phyloP scores from a whole-genome alignment of 805 yeast genomes.

The Phaffomyces thermotolerans region DNA sequence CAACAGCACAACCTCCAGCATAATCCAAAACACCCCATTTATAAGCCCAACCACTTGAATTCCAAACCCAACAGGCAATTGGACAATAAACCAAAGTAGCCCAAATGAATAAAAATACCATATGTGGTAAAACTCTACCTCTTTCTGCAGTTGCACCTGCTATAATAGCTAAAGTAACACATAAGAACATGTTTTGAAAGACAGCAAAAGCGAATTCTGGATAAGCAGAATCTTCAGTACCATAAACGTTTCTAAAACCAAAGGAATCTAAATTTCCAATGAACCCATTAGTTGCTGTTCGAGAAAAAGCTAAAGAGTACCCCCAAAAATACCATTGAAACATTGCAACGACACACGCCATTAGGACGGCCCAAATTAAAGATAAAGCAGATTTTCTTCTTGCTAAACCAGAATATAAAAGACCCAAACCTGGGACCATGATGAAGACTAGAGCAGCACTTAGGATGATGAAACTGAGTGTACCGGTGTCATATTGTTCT shows the following conservation, averaged over 20 bases:
- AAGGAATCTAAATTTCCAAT: constrained; percentile 82
- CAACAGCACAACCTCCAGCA: constrained; percentile 98
- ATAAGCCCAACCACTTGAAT: constrained; percentile 86
- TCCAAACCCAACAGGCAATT: constrained; percentile 95
- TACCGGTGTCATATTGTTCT: constrained; percentile 38
- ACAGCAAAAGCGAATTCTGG: constrained; percentile 83
- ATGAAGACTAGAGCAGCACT: constrained; percentile 71
- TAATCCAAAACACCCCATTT: constrained; percentile 90
- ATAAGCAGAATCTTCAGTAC: constrained; percentile 39
- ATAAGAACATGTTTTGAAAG: constrained; percentile 85
- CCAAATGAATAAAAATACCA: constrained; percentile 81
- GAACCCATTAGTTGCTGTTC: constrained; percentile 72
- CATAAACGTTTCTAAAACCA: constrained; percentile 69
- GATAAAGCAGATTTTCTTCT: constrained; percentile 85
- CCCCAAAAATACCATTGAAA: constrained; percentile 99
- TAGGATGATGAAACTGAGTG: constrained; percentile 44
- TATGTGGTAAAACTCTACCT: constrained; percentile 79
- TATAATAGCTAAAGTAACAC: constrained; percentile 87
- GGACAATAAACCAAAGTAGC: constrained; percentile 91
- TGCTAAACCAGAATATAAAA: constrained; percentile 85
- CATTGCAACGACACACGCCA: constrained; percentile 64
- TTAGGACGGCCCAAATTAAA: constrained; percentile 72
- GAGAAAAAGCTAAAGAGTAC: constrained; percentile 82
- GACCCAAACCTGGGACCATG: constrained; percentile 94
- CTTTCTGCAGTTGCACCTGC: constrained; percentile 93